Percentiles rank a stretch among this genome's conserved stretches.
Conservation (phyloP, 108 stramenopile genomes). For the Epithemia pelagica region DNA sequence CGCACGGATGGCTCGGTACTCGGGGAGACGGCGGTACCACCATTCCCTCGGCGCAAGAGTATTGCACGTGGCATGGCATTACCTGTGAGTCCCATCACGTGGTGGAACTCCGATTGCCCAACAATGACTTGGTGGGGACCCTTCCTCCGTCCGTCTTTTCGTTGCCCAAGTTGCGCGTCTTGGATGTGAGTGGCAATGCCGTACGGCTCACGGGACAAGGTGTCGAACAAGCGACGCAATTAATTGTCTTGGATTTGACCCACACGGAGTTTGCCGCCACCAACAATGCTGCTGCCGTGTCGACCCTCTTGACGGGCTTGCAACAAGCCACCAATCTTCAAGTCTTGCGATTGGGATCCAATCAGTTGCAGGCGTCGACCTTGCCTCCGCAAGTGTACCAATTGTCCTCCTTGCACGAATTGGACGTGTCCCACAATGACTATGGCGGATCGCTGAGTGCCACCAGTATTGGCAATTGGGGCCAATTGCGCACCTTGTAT, state of each 20-base stretch:
- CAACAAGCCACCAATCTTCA: neutral
- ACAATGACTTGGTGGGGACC: constrained; percentile 17
- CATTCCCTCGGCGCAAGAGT: constrained; percentile 22
- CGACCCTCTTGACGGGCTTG: neutral
- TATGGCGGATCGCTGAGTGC: constrained; percentile 9
- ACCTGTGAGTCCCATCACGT: constrained; percentile 22
- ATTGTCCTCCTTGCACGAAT: constrained; percentile 21
- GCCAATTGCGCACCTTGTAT: neutral
- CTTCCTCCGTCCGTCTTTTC: constrained; percentile 15
- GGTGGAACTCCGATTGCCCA: constrained; percentile 25
- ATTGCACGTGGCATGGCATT: constrained; percentile 45
- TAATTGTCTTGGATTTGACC: constrained; percentile 17
- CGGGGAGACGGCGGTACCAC: neutral
- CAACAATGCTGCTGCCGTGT: neutral
- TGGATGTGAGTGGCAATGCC: constrained; percentile 41
- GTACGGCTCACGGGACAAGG: constrained; percentile 58
- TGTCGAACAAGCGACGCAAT: constrained; percentile 33
- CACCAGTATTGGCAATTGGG: neutral
- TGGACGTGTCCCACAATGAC: constrained; percentile 35
- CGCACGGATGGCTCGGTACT: constrained; percentile 23
- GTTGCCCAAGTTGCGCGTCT: constrained; percentile 25
- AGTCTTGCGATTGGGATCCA: constrained; percentile 15
- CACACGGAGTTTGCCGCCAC: constrained; percentile 12
- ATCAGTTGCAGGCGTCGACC: constrained; percentile 17
- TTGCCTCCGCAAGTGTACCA: constrained; percentile 18